phyloP scores from a whole-genome alignment of 1,284 basidiomycete species.

The Sanghuangporus sanghuang region DNA sequence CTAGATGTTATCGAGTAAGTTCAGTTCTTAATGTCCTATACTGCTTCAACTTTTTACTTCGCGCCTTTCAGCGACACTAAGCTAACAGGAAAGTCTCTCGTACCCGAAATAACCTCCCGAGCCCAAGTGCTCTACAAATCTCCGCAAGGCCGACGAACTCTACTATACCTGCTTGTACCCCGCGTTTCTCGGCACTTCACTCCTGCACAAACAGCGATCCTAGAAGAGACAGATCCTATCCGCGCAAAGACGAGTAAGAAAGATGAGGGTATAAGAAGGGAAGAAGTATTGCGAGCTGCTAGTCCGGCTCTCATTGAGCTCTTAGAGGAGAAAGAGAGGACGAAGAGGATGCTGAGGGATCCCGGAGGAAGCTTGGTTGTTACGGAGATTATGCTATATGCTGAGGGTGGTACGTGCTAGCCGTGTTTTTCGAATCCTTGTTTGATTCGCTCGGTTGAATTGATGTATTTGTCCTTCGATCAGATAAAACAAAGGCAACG shows the following conservation, averaged over 20 bases:
- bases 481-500: constrained; percentile 68
- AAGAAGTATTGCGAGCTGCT: constrained; percentile 66
- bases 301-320: constrained; percentile 66
- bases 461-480: not conserved
- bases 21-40: not conserved
- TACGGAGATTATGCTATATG: constrained; percentile 74
- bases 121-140: constrained; percentile 50
- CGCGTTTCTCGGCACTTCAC: constrained; percentile 79
- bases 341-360: constrained; percentile 56
- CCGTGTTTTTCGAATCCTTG: not conserved
- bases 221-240: constrained; percentile 67
- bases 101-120: constrained; percentile 54
- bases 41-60: constrained; percentile 3
- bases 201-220: constrained; percentile 61
- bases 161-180: constrained; percentile 78
- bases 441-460: not conserved
- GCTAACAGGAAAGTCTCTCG: constrained; percentile 72
- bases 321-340: constrained; percentile 51
- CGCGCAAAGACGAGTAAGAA: constrained; percentile 77
- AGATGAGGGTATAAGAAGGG: constrained; percentile 49
- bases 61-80: constrained; percentile 69
- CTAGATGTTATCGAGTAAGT: constrained; percentile 81
- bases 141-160: constrained; percentile 67
- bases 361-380: constrained; percentile 75
- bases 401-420: constrained; percentile 64